phyloP scores from a whole-genome alignment of 2,329 filamentous ascomycete genomes.

The Hymenoscyphus occultus region DNA sequence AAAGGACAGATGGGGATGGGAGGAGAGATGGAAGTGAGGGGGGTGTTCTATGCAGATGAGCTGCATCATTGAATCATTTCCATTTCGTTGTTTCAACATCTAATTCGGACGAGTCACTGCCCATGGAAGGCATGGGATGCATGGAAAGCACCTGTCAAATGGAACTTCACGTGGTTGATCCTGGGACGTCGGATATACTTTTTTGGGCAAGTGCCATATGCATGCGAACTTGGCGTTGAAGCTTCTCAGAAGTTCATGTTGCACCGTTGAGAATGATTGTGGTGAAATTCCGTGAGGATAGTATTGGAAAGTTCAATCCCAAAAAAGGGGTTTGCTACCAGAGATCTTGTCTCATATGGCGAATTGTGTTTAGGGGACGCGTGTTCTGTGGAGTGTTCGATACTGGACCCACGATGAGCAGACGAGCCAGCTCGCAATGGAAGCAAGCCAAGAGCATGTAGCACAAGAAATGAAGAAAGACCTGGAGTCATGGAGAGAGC shows the following conservation, averaged over 20 bases:
- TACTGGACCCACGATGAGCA: neutral
- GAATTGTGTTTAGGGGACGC: neutral
- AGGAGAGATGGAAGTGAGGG: too few species aligned
- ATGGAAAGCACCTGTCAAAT: neutral
- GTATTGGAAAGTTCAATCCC: neutral
- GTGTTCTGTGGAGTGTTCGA: neutral
- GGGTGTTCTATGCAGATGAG: too few species aligned
- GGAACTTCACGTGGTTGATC: neutral
- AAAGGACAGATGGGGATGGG: too few species aligned
- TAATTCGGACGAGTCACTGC: too few species aligned
- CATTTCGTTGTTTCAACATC: too few species aligned
- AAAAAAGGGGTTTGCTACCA: neutral
- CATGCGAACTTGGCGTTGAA: neutral
- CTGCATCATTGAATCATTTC: too few species aligned
- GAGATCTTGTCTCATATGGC: neutral
- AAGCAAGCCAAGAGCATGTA: neutral
- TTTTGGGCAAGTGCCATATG: neutral
- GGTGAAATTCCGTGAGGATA: neutral
- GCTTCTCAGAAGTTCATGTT: neutral
- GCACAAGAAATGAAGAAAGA: neutral
- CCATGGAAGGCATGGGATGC: neutral
- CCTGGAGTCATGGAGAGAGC: neutral
- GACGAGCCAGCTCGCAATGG: neutral
- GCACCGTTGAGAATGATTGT: neutral
- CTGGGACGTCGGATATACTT: neutral